phyloP scores from a whole-genome alignment of 1,284 basidiomycete genomes.

The Flammula alnicola region DNA sequence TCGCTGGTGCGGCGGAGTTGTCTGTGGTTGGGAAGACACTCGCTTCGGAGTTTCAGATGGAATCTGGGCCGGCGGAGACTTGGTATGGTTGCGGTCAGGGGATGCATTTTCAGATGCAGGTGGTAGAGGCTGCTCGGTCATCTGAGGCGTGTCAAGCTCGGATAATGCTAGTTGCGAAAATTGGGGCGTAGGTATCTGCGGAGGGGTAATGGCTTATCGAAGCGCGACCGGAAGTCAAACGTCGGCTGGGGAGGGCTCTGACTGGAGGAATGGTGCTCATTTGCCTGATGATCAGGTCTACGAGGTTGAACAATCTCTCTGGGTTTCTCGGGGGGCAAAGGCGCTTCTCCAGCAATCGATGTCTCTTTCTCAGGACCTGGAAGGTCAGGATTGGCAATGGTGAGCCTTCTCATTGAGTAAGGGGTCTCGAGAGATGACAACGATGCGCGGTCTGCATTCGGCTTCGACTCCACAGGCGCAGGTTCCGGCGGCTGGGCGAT shows the following conservation, averaged over 20 bases:
- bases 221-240: conserved; percentile 11
- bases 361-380: conserved; percentile 53
- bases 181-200: conserved; percentile 26
- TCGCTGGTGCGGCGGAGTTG: not conserved
- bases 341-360: conserved; percentile 39
- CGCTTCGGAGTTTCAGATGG: not conserved
- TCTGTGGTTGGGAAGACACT: not conserved
- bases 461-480: conserved; percentile 23
- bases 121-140: conserved; percentile 20
- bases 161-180: conserved; percentile 22
- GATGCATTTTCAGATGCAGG: conserved; percentile 9
- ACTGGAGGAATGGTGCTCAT: conserved; percentile 20
- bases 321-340: conserved; percentile 41
- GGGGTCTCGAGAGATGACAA: conserved; percentile 62
- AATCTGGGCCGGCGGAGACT: not conserved
- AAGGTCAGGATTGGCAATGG: conserved; percentile 73
- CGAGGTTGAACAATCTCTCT: conserved; percentile 4
- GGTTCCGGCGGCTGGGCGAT: conserved; percentile 27
- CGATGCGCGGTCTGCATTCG: conserved; percentile 45
- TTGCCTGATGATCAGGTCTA: conserved; percentile 9
- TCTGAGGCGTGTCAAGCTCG: conserved; percentile 22
- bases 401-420: conserved; percentile 66
- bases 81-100: conserved; percentile 5
- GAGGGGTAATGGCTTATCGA: conserved; percentile 29
- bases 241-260: not conserved